Evolutionary conservation across 129 eudicot species (phyloP).

Genomic region (Artemisia annua): DNA sequence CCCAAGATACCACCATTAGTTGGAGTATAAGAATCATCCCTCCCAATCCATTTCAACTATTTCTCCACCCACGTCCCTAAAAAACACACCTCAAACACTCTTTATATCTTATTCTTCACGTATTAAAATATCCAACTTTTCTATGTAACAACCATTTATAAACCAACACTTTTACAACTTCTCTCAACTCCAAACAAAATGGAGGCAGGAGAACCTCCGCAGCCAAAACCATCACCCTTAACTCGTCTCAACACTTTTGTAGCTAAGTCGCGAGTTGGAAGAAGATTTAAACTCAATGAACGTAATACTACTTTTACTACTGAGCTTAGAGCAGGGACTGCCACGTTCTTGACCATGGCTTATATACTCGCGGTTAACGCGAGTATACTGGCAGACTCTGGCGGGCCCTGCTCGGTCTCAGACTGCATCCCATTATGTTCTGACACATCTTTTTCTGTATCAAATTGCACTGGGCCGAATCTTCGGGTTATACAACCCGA

Average conservation of each 20-base stretch:
- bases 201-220: slow-evolving; percentile 45
- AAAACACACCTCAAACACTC: not conserved
- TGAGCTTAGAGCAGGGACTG: slow-evolving; percentile 91
- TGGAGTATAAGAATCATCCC: slow-evolving; percentile 40
- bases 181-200: slow-evolving; percentile 12
- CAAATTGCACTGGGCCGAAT: slow-evolving; percentile 50
- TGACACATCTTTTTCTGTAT: slow-evolving; percentile 39
- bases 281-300: slow-evolving; percentile 63
- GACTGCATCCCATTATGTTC: slow-evolving; percentile 91
- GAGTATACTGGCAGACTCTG: slow-evolving; percentile 82
- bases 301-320: slow-evolving; percentile 77
- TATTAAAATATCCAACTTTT: slow-evolving; percentile 6
- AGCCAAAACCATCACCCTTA: slow-evolving; percentile 31
- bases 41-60: slow-evolving; percentile 17
- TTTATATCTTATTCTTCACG: slow-evolving; percentile 19
- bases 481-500: slow-evolving; percentile 52
- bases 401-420: slow-evolving; percentile 76
- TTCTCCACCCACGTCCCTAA: slow-evolving; percentile 15
- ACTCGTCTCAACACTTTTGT: slow-evolving; percentile 60
- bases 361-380: slow-evolving; percentile 95
- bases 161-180: not conserved
- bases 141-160: slow-evolving; percentile 9
- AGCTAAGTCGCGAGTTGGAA: slow-evolving; percentile 52
- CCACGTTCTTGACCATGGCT: slow-evolving; percentile 97
- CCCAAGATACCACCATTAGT: slow-evolving; percentile 15